Base-by-base conservation (phyloP, 2,329 filamentous ascomycete genomes). In the Knoxdaviesia proteae region DNA sequence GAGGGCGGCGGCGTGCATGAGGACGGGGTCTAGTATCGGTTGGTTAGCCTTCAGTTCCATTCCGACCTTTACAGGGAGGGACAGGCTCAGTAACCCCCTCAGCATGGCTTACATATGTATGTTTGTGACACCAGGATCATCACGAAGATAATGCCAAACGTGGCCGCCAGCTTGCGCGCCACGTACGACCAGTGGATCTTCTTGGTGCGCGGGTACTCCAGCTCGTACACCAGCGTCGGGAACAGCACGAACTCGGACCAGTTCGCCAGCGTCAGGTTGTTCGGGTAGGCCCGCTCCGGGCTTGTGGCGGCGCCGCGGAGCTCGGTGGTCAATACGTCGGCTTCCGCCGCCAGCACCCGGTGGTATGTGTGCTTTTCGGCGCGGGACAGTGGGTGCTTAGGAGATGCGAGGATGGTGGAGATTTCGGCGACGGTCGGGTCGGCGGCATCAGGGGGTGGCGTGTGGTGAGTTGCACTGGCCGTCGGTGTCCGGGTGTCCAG, bases 111-210 rank as follows among this genome's bases (percentile, higher is more conserved):
- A 61, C 60, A 86, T 49, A 87, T 84, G 51, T 74, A 83, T 29
- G 76, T 69, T 58, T 87, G 80, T 0, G 76, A 80, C 42, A 87
- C 66, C 53, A 84, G 73, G 47, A 84, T 78, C 82, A 87, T 87
- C 47, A 84, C 73, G 51, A 78, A 76, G 36, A 86, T 71, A 44
- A 82, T 65, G 6, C 81, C 81, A 45, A 86, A 70, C 10, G 76
- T 78, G 2, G 81, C 81, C 1, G 67, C 64, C 1, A 67, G 60
- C 56, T 87, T 87, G 56, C 87, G 81, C 6, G 69, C 66, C 4
- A 84, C 78, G 52, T 87, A 87, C 49, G 62, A 64, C 80, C 80
- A 84, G 56, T 80, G 75, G 48, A 83, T 79, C 5, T 57, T 63
- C 11, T 81, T 71, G 5, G 66, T 65, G 38, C 79, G 69, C 2